Evolutionary conservation across 352 stramenopile species (phyloP).

Genomic region (Saprolegnia parasitica): DNA sequence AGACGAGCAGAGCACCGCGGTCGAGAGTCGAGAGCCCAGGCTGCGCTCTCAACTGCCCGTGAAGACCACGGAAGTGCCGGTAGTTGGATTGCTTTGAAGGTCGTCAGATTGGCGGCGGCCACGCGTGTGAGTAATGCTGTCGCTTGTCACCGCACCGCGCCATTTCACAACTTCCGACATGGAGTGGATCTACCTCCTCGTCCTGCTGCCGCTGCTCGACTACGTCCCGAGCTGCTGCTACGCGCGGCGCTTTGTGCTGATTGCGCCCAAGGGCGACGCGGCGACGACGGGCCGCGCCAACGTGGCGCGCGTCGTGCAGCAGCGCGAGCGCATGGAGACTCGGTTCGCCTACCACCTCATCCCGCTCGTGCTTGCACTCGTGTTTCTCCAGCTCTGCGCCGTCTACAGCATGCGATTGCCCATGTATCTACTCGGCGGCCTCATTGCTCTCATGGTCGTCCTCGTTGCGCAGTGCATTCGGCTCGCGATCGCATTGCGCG

Average conservation of each 20-base stretch:
- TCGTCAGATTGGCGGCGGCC: not conserved
- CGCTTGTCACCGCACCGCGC: not conserved
- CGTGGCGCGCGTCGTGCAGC: not conserved
- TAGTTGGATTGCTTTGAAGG: no score
- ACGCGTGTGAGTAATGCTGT: not conserved
- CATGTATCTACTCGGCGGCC: not conserved
- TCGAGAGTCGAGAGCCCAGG: no score
- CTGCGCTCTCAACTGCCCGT: no score
- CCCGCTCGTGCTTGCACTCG: not conserved
- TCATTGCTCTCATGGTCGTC: not conserved
- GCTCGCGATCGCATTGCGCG: not conserved
- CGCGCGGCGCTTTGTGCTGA: not conserved
- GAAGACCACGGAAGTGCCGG: no score
- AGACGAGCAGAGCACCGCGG: no score
- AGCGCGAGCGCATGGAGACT: not conserved
- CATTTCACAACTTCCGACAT: not conserved
- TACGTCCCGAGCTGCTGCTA: not conserved
- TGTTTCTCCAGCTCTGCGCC: not conserved
- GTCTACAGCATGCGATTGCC: not conserved
- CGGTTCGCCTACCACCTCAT: not conserved
- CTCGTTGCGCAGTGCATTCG: slow-evolving; percentile 7
- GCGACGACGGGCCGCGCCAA: not conserved
- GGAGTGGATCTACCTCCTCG: slow-evolving; percentile 9
- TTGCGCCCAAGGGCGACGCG: not conserved
- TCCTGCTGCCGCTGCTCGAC: slow-evolving; percentile 8